phyloP scores from a whole-genome alignment of 441 rosid genomes.

The Cnidoscolus chayamansa region DNA sequence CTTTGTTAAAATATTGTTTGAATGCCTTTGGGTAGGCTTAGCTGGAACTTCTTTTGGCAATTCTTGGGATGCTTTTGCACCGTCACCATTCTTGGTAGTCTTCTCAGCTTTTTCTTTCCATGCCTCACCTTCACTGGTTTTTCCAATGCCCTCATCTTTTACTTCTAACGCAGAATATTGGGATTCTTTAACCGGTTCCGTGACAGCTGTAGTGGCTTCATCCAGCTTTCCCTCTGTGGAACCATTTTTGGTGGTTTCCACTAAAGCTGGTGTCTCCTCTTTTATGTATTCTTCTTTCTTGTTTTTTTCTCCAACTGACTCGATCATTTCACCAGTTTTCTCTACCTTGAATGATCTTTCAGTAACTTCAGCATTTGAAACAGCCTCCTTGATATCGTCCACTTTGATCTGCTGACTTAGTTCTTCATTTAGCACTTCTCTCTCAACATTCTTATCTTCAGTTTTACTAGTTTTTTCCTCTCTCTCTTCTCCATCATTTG shows the following conservation, averaged over 20 bases:
- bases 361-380: slow-evolving; percentile 11
- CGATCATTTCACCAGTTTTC: not conserved
- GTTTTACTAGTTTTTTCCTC: slow-evolving; percentile 1
- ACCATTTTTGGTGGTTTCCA: slow-evolving; percentile 11
- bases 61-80: slow-evolving; percentile 31
- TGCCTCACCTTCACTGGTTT: slow-evolving; percentile 7
- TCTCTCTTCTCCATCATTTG: slow-evolving; percentile 12
- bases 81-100: slow-evolving; percentile 31
- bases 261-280: slow-evolving; percentile 12
- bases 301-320: slow-evolving; percentile 15
- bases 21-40: slow-evolving; percentile 41
- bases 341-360: slow-evolving; percentile 18
- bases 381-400: slow-evolving; percentile 15
- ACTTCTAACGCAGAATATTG: slow-evolving; percentile 27
- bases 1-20: slow-evolving; percentile 55
- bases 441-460: slow-evolving; percentile 5
- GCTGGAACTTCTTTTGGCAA: slow-evolving; percentile 39
- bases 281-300: slow-evolving; percentile 6
- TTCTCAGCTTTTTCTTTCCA: slow-evolving; percentile 31
- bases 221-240: slow-evolving; percentile 16
- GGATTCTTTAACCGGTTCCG: slow-evolving; percentile 17
- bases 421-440: slow-evolving; percentile 16
- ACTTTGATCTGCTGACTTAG: slow-evolving; percentile 2
- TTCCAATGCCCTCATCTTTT: slow-evolving; percentile 19
- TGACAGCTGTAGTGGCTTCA: slow-evolving; percentile 20